Conservation (phyloP, 2,329 filamentous ascomycete genomes). For the Calonectria hawksworthii region DNA sequence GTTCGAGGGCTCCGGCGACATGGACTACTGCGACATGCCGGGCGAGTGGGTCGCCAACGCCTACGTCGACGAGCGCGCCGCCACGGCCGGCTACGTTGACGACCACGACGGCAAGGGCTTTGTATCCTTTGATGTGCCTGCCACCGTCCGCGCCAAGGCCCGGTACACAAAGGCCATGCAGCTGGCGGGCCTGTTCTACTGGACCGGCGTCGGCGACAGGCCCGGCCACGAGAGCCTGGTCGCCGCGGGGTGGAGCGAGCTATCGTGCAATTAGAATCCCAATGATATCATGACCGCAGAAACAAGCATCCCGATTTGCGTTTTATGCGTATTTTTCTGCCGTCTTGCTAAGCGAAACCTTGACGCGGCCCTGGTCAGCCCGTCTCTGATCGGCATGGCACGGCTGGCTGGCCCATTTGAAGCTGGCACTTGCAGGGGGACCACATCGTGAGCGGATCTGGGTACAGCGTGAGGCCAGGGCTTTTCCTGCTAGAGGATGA, state of each 20-base stretch:
- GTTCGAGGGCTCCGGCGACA: slow-evolving; percentile 63
- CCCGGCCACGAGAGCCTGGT: slow-evolving; percentile 69
- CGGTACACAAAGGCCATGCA: slow-evolving; percentile 67
- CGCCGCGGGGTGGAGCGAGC: slow-evolving; percentile 68
- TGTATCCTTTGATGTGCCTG: slow-evolving; percentile 74
- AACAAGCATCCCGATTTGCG: not conserved
- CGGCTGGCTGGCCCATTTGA: not conserved
- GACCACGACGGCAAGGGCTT: slow-evolving; percentile 60
- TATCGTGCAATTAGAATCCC: slow-evolving; percentile 44
- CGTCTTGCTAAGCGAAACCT: not conserved
- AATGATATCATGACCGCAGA: not conserved
- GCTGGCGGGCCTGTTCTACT: slow-evolving; percentile 77
- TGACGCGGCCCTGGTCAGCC: too few species aligned
- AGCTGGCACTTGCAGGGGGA: too few species aligned
- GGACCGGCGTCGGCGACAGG: slow-evolving; percentile 75
- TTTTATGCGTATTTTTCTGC: not conserved
- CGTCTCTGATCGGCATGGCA: not conserved
- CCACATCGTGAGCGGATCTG: not conserved
- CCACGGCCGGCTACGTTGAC: slow-evolving; percentile 71
- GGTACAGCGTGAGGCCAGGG: not conserved
- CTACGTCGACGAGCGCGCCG: slow-evolving; percentile 63
- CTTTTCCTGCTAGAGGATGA: not conserved
- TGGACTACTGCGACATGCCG: slow-evolving; percentile 75
- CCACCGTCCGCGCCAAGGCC: slow-evolving; percentile 73
- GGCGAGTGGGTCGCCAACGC: slow-evolving; percentile 59